phyloP scores from a whole-genome alignment of 2,329 filamentous ascomycete genomes.

The Alternaria tenuissima region DNA sequence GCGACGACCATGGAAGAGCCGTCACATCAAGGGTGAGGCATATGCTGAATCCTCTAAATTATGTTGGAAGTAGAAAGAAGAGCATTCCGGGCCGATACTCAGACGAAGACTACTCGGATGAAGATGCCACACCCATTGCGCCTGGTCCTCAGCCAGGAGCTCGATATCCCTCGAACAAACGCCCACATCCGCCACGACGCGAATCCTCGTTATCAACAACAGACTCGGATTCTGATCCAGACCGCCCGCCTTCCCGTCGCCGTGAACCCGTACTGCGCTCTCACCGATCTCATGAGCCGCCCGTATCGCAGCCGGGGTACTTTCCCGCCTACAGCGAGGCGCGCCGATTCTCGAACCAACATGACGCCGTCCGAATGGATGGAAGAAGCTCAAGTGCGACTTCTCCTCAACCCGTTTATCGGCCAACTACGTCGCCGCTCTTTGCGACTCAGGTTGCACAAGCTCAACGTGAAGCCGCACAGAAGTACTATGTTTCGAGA shows the following conservation, averaged over 20 bases:
- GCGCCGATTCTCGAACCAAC: conserved; percentile 39
- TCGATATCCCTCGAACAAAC: conserved; percentile 40
- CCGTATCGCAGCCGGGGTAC: conserved; percentile 50
- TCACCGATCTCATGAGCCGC: conserved; percentile 54
- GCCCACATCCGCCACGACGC: conserved; percentile 43
- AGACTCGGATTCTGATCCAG: conserved; percentile 42
- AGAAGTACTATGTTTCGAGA: conserved; percentile 42
- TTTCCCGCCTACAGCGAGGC: conserved; percentile 47
- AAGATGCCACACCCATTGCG: conserved; percentile 42
- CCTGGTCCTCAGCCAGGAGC: conserved; percentile 28
- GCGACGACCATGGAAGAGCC: conserved; percentile 38
- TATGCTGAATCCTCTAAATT: conserved; percentile 46
- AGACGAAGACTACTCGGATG: conserved; percentile 41
- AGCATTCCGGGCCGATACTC: conserved; percentile 38
- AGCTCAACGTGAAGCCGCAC: conserved; percentile 36
- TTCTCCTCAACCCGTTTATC: conserved; percentile 49
- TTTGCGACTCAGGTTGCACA: conserved; percentile 58
- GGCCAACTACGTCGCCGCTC: conserved; percentile 55
- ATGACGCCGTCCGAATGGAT: conserved; percentile 22
- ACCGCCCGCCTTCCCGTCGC: conserved; percentile 34
- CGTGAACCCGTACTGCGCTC: conserved; percentile 49
- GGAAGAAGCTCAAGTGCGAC: conserved; percentile 28
- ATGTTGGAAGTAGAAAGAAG: conserved; percentile 28
- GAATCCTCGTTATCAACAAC: conserved; percentile 46
- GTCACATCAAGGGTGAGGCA: conserved; percentile 45